Conservation (phyloP, 2,329 filamentous ascomycete genomes). For the Fusarium graminum region DNA sequence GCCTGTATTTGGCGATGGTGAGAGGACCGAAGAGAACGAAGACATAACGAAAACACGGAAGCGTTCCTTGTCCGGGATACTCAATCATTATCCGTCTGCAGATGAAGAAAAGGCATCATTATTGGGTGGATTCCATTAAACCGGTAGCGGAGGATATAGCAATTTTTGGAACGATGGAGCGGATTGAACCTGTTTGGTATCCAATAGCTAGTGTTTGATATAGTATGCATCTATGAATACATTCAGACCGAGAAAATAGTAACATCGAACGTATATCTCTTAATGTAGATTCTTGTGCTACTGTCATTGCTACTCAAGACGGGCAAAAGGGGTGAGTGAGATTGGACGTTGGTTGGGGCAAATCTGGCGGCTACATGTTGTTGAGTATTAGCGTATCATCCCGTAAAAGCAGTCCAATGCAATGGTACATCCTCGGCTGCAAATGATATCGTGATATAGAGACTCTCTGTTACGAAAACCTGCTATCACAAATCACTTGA, state of each 20-base stretch:
- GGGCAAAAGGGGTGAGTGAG: conserved; percentile 33
- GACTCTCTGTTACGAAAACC: conserved; percentile 3
- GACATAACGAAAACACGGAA: conserved; percentile 13
- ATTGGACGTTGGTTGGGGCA: conserved; percentile 41
- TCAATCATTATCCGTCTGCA: conserved; percentile 8
- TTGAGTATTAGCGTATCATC: conserved; percentile 42
- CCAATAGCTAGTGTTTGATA: neutral
- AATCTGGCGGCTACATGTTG: conserved; percentile 34
- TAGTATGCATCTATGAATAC: neutral
- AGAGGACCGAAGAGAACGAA: conserved; percentile 66
- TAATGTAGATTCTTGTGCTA: neutral
- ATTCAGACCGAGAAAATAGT: neutral
- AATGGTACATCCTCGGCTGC: conserved; percentile 34
- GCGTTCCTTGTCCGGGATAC: conserved; percentile 22
- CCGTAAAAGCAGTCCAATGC: conserved; percentile 10
- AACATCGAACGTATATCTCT: neutral
- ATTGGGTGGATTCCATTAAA: conserved; percentile 30
- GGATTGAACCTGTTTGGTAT: neutral
- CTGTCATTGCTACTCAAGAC: neutral
- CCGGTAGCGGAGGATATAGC: accelerated
- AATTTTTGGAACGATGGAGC: neutral
- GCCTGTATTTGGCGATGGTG: conserved; percentile 85
- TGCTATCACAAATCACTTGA: conserved; percentile 8
- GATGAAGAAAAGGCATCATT: conserved; percentile 49
- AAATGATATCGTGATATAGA: conserved; percentile 15